Evolutionary conservation across 2,329 filamentous ascomycete genomes (phyloP).

Genomic region (Cladosporium sp.): DNA sequence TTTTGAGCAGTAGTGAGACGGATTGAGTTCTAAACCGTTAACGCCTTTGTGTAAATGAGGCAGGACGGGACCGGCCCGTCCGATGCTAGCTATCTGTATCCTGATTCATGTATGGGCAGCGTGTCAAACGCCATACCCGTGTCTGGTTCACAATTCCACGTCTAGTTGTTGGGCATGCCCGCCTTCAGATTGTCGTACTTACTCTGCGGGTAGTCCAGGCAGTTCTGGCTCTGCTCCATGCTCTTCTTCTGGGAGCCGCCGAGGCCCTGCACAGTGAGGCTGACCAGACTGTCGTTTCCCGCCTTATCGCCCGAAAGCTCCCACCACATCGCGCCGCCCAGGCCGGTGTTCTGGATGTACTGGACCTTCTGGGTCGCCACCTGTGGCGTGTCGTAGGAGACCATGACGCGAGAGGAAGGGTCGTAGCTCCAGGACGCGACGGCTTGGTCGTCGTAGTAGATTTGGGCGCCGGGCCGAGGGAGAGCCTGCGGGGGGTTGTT

Average conservation of each 20-base stretch:
- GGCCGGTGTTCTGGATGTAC: constrained; percentile 57
- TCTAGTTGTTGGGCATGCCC: constrained; percentile 28
- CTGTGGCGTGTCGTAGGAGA: constrained; percentile 66
- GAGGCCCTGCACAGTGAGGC: constrained; percentile 23
- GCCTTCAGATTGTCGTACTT: constrained; percentile 47
- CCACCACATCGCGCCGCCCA: constrained; percentile 93
- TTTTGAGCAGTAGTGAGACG: background rate
- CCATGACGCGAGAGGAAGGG: constrained; percentile 53
- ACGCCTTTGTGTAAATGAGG: no score
- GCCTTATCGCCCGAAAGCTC: constrained; percentile 72
- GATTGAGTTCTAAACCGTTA: no score
- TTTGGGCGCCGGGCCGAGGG: constrained; percentile 59
- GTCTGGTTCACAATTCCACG: no score
- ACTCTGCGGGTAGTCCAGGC: constrained; percentile 45
- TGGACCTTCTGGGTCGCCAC: constrained; percentile 63
- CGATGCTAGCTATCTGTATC: no score
- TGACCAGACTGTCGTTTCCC: constrained; percentile 53
- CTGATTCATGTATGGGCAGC: no score
- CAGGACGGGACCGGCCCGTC: no score
- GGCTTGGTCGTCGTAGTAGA: constrained; percentile 55
- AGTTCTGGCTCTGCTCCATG: constrained; percentile 43
- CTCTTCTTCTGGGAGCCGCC: constrained; percentile 27
- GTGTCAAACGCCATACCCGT: no score
- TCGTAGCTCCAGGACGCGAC: constrained; percentile 75
- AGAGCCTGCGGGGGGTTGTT: constrained; percentile 42